A percentile compares a stretch with the other conserved stretches of the same genome.
Conservation (phyloP, 2,329 filamentous ascomycete genomes). For the Elsinoe australis region DNA sequence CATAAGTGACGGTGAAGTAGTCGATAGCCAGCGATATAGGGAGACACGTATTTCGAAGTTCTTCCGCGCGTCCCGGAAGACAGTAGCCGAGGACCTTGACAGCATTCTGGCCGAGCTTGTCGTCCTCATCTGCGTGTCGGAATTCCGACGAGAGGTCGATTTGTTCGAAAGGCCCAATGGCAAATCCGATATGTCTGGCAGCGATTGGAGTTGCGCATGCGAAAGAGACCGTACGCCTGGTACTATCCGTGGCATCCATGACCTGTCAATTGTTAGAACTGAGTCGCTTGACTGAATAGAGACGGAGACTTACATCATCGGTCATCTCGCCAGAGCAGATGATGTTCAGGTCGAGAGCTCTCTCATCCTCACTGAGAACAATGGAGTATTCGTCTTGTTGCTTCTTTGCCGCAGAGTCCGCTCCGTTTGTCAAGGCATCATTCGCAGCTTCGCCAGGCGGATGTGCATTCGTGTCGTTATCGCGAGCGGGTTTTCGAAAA, state of each 20-base stretch:
- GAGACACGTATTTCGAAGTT: conserved; percentile 79
- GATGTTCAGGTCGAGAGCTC: conserved; percentile 78
- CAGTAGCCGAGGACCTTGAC: conserved; percentile 89
- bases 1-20: conserved; percentile 79
- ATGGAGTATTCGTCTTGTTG: conserved; percentile 35
- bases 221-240: conserved; percentile 83
- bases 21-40: conserved; percentile 81
- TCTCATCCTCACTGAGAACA: conserved; percentile 64
- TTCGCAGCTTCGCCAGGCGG: conserved; percentile 6
- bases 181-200: conserved; percentile 85
- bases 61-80: conserved; percentile 70
- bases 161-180: conserved; percentile 88
- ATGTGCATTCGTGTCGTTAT: conserved; percentile 19
- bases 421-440: conserved; percentile 22
- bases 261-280: conserved; percentile 34
- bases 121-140: conserved; percentile 82
- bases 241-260: conserved; percentile 65
- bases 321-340: conserved; percentile 84
- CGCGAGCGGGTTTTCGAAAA: conserved; percentile 33
- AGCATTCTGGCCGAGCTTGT: conserved; percentile 79
- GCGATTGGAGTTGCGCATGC: conserved; percentile 66
- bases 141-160: conserved; percentile 76
- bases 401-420: conserved; percentile 24
- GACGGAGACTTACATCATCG: conserved; percentile 54
- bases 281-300: neutral